A percentile compares a stretch with the other conserved stretches of the same genome.
Conservation (phyloP, 192 early-diverging fungal species). For the Coemansia sp. region DNA sequence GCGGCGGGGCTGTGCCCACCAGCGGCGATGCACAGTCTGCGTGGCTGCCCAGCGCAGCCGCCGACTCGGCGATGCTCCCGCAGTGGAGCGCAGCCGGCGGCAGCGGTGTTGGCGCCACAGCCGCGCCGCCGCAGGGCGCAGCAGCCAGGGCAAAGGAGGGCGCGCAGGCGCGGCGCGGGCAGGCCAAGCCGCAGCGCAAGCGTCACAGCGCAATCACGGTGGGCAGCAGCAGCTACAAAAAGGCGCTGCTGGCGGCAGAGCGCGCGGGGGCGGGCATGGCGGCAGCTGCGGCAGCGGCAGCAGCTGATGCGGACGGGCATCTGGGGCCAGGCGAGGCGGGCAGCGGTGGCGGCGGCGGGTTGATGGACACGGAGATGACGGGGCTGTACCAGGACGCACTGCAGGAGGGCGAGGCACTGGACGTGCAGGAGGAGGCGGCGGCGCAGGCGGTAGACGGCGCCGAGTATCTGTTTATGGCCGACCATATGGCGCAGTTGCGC, state of each 20-base stretch:
- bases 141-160: no score
- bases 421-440: slow-evolving; percentile 53
- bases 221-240: slow-evolving; percentile 6
- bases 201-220: slow-evolving; percentile 11
- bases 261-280: no score
- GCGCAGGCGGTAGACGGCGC: slow-evolving; percentile 32
- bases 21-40: no score
- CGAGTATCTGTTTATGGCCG: slow-evolving; percentile 44
- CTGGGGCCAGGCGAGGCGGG: slow-evolving; percentile 10
- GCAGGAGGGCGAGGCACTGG: slow-evolving; percentile 53
- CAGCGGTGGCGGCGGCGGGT: no score
- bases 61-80: slow-evolving; percentile 16
- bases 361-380: slow-evolving; percentile 51
- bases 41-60: slow-evolving; percentile 17
- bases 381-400: slow-evolving; percentile 55
- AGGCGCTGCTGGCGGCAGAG: slow-evolving; percentile 1
- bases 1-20: no score
- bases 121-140: not conserved
- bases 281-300: not conserved
- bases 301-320: slow-evolving; percentile 18
- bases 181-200: slow-evolving; percentile 31
- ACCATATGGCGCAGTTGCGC: slow-evolving; percentile 56
- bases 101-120: not conserved
- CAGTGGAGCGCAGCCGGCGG: slow-evolving; percentile 9
- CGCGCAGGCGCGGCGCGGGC: slow-evolving; percentile 7